phyloP scores from a whole-genome alignment of 2,329 filamentous ascomycete genomes.

The Lachnellula arida region DNA sequence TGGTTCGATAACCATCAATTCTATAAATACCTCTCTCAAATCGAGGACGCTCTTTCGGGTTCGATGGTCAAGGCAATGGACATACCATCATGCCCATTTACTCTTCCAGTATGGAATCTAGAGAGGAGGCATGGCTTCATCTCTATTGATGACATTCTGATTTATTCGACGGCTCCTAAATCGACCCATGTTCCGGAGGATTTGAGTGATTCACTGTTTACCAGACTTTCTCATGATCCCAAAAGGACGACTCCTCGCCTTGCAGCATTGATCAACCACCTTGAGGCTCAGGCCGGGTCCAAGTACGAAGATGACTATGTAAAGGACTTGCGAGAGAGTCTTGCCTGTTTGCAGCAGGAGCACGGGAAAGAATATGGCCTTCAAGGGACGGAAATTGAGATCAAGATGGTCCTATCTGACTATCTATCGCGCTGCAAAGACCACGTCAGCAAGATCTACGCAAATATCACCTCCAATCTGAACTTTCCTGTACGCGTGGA shows the following conservation, averaged over 20 bases:
- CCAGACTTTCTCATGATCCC: neutral
- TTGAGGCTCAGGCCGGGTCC: neutral
- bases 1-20: slow-evolving; percentile 9
- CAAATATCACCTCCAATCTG: neutral
- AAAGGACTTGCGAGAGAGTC: slow-evolving; percentile 7
- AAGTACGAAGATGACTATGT: slow-evolving; percentile 11
- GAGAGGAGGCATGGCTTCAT: neutral
- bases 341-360: neutral
- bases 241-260: neutral
- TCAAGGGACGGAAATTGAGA: too few species aligned
- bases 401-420: neutral
- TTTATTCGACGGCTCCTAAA: neutral
- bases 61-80: neutral
- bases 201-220: neutral
- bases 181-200: neutral
- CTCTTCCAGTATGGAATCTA: neutral
- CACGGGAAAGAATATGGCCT: too few species aligned
- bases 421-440: neutral
- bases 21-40: slow-evolving; percentile 2
- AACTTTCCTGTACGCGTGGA: neutral
- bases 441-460: neutral
- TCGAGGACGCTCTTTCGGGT: neutral
- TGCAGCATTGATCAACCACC: neutral
- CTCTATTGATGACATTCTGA: slow-evolving; percentile 1
- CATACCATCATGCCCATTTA: neutral